Evolutionary conservation across 2,329 filamentous ascomycete genomes (phyloP), one percentile per base, ranked within the genome.

Genomic region (Incumbomyces lentus): DNA sequence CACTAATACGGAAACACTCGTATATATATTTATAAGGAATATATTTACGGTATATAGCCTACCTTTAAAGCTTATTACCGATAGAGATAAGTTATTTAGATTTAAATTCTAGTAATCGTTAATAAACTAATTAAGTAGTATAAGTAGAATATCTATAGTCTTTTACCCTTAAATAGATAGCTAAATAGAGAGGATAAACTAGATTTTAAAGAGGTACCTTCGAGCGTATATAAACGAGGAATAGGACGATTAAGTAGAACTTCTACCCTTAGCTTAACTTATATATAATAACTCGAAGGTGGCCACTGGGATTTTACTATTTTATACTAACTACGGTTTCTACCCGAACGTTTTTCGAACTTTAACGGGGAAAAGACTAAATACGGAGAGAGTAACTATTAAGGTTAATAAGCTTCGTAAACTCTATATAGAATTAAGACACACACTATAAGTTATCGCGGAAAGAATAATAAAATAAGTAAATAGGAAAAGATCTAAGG

Each of bases 211-310:
- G 40, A 18, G 42, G 30, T 51, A 49, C 18, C 46, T 52, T 35
- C 10, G 37, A 14, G 29, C 19, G 8, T 53, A 53, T 38, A 37
- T 49, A 3, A 51, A 53, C 39, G 38, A 45, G 41, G 6, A 42
- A 19, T 50, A 52, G 43, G 22, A 43, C 40, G 40, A 50, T 39
- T 54, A 46, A 34, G 40, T 46, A 48, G 43, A 19, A 46, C 45
- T 42, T 42, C 30, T 46, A 46, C 18, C 19, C 10, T 4, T 46
- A 31, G 26, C 26, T 2, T 39, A 46, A 18, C 31, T 46, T 35
- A 30, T n/a, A 12, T 46, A 38, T 46, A 46, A 46, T 46, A 46
- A 46, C 14, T 16, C 11, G 8, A 46, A 26, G 8, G 22, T 13
- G 37, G 35, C 37, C 36, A 50, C 13, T 14, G 34, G 22, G 13